Evolutionary conservation across 768 basidiomycete species (phyloP).

Genomic region (Strobilomyces echinocephalus): DNA sequence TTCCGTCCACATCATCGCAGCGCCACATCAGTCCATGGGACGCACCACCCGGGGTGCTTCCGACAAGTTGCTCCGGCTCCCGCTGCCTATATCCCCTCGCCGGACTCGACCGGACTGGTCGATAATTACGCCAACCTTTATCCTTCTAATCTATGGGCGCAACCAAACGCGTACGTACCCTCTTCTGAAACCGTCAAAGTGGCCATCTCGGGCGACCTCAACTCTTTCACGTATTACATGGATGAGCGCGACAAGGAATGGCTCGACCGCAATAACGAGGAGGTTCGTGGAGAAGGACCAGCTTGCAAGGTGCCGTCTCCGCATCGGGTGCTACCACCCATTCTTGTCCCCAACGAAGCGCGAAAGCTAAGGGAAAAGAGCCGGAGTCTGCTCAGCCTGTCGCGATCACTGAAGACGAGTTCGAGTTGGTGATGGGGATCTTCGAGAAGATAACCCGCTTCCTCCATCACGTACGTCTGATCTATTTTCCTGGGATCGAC

Average conservation of each 20-base stretch:
- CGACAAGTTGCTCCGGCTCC: slow-evolving; percentile 35
- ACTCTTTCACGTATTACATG: slow-evolving; percentile 87
- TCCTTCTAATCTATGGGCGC: slow-evolving; percentile 61
- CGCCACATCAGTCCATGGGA: slow-evolving; percentile 38
- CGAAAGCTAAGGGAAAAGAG: slow-evolving; percentile 83
- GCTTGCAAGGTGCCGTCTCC: slow-evolving; percentile 65
- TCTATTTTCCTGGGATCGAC: neutral
- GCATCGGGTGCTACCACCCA: slow-evolving; percentile 46
- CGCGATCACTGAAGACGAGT: slow-evolving; percentile 84
- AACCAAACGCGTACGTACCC: slow-evolving; percentile 72
- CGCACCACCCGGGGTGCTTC: slow-evolving; percentile 34
- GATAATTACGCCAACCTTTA: slow-evolving; percentile 78
- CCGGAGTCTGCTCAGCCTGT: slow-evolving; percentile 61
- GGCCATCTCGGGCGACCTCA: slow-evolving; percentile 52
- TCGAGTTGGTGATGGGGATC: slow-evolving; percentile 92
- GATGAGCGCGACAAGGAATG: slow-evolving; percentile 95
- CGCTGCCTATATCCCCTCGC: slow-evolving; percentile 84
- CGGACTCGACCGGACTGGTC: slow-evolving; percentile 79
- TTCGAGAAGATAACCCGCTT: slow-evolving; percentile 90
- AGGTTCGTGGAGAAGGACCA: slow-evolving; percentile 80
- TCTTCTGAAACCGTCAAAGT: slow-evolving; percentile 88
- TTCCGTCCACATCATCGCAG: slow-evolving; percentile 49
- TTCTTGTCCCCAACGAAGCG: slow-evolving; percentile 53
- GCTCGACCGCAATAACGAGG: slow-evolving; percentile 88
- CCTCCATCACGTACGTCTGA: slow-evolving; percentile 74